Evolutionary conservation across 495 filamentous ascomycete genomes (phyloP).

Genomic region (Aspergillus egyptiacus): DNA sequence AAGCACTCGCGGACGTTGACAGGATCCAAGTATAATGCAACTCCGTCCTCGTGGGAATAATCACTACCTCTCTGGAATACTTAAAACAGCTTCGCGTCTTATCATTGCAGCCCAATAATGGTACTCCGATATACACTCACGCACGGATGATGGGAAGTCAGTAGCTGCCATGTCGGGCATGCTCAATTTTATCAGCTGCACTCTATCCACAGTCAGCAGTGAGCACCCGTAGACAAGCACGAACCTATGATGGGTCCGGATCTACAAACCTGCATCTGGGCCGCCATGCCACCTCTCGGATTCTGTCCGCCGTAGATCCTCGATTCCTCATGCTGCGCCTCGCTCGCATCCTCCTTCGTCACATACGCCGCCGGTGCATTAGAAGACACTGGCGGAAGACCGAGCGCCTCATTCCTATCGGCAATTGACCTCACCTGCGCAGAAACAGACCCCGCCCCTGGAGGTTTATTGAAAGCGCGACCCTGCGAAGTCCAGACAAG

Average conservation of each 20-base stretch:
- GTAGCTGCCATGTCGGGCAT: not conserved
- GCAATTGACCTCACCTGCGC: constrained; percentile 33
- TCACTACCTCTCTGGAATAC: too few species aligned
- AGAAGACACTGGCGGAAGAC: constrained; percentile 19
- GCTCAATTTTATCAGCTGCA: not conserved
- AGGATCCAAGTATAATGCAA: too few species aligned
- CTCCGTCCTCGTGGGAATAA: too few species aligned
- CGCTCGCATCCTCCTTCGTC: constrained; percentile 32
- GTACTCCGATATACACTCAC: too few species aligned
- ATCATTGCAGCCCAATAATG: too few species aligned
- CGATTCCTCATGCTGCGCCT: constrained; percentile 31
- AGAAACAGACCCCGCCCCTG: constrained; percentile 26
- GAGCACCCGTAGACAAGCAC: too few species aligned
- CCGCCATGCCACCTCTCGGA: not conserved
- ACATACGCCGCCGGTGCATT: constrained; percentile 24
- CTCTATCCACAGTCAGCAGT: not conserved
- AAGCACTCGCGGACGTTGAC: not conserved
- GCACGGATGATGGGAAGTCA: too few species aligned
- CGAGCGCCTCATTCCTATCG: constrained; percentile 30
- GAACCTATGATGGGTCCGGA: not conserved
- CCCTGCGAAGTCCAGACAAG: too few species aligned
- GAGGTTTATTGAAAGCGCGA: constrained; percentile 32
- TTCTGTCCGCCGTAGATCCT: constrained; percentile 25
- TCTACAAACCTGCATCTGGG: constrained; percentile 2
- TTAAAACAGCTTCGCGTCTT: too few species aligned